Evolutionary conservation across 2,329 filamentous ascomycete species (phyloP), one percentile per base, ranked within the genome.

Genomic region (Penicillium thymicola): DNA sequence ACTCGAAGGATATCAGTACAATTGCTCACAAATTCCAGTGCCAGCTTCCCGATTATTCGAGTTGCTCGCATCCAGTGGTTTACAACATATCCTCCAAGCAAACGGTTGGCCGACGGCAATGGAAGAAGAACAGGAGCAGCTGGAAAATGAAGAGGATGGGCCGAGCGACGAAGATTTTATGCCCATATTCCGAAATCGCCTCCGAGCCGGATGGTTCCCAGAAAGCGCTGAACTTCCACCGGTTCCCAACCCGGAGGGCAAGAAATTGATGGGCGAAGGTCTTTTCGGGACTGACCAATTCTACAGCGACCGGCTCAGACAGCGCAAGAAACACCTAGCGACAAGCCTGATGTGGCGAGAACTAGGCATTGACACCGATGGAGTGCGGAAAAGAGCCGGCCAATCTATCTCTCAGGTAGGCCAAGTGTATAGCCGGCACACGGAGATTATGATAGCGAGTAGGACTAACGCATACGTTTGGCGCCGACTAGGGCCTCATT

Each of bases 271-370:
- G 92, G 80, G 85, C 38, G 88, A 87, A 30, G 93, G 93, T 1
- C 80, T 79, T 2, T 97, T 97, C 75, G 93, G 93, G 34, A 79
- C 80, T 18, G 88, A 86, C 55, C 82, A 88, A 78, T 65, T 78
- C 77, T 62, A 80, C 74, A 58, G 79, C 68, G 59, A 83, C 76
- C 69, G 72, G 45, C 65, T 75, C 41, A 73, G 75, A 58, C 84
- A 86, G 70, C 82, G 85, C 60, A 86, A 83, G 63, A 79, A 77
- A 64, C 81, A 76, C 43, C 72, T 96, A 18, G 82, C 87, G 11
- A 82, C 85, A 55, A 84, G 89, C 44, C 80, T 97, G 60, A 81
- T 97, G 64, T 89, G 90, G 71, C 84, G 93, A 43, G 92, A 97
- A 72, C 75, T 97, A 34, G 93, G 90, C 0, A 70, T 88, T n/a